A percentile compares a stretch with the other conserved stretches of the same genome.
Evolutionary conservation across 768 basidiomycete genomes (phyloP).

Genomic region (Podaxis carcinomalis): DNA sequence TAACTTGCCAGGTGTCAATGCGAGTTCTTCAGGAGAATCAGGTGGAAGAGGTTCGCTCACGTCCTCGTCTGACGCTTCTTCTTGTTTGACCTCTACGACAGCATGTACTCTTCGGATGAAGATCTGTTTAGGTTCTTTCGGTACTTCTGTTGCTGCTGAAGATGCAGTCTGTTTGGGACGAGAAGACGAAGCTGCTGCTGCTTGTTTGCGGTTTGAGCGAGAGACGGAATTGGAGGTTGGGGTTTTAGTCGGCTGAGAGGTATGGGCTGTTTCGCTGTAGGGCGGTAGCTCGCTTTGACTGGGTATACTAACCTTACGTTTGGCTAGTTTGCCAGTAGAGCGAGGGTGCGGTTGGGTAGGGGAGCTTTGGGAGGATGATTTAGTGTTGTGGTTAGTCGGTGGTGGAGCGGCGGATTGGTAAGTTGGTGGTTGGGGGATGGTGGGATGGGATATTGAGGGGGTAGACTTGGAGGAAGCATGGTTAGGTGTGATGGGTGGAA

Average conservation of each 20-base stretch:
- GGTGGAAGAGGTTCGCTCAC: not conserved
- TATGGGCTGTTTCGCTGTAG: conserved; percentile 3
- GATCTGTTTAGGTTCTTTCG: conserved; percentile 18
- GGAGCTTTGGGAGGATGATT: not conserved
- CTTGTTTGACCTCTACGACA: conserved; percentile 60
- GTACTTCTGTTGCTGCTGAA: not conserved
- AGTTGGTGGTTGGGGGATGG: not conserved
- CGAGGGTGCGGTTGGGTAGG: not conserved
- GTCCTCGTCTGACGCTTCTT: conserved; percentile 42
- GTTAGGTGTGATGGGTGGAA: not conserved
- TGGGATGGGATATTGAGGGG: not conserved
- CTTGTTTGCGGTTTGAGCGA: conserved; percentile 14
- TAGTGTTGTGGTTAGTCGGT: not conserved
- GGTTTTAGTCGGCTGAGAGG: conserved; percentile 20
- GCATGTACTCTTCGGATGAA: conserved; percentile 66
- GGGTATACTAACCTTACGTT: conserved; percentile 3
- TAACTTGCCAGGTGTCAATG: not conserved
- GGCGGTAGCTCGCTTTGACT: conserved; percentile 10
- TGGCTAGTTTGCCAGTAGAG: conserved; percentile 6
- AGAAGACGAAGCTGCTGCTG: not conserved
- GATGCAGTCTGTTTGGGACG: not conserved
- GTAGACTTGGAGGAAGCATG: not conserved
- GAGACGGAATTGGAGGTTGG: conserved; percentile 24
- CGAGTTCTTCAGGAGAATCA: conserved; percentile 13
- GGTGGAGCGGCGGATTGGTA: conserved; percentile 12